These are phyloP conservation scores for Botrytis paeoniae DNA, from an alignment of 2,329 filamentous ascomycete genomes.

Conservation along the genomic window DNA sequence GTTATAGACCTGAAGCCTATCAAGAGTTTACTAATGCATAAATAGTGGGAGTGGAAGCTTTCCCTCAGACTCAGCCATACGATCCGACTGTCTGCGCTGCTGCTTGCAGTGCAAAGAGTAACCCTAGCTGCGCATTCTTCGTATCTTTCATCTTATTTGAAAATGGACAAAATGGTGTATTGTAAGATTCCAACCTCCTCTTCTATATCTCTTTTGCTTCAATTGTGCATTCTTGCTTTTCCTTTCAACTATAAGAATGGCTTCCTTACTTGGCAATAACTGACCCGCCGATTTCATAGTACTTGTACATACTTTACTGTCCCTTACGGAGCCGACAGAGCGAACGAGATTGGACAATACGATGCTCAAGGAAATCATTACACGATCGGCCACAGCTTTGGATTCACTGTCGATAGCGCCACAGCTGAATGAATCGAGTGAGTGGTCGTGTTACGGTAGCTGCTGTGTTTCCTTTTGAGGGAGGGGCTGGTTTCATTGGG, in stretches of 20 bases:
- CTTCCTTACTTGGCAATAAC: background rate
- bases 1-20: too few relatives aligned
- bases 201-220: background rate
- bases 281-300: background rate
- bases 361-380: conserved; percentile 24
- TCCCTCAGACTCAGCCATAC: conserved; percentile 35
- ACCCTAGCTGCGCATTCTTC: conserved; percentile 37
- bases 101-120: conserved; percentile 29
- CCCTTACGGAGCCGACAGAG: conserved; percentile 30
- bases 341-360: conserved; percentile 28
- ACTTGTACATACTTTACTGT: conserved; percentile 42
- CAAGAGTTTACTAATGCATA: background rate
- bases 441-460: background rate
- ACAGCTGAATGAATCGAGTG: background rate
- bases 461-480: background rate
- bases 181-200: conserved; percentile 17
- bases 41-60: conserved; percentile 32
- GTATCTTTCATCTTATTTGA: conserved; percentile 41
- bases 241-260: background rate
- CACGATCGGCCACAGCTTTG: conserved; percentile 28
- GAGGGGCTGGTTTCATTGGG: background rate
- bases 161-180: conserved; percentile 39
- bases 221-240: background rate
- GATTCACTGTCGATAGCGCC: conserved; percentile 17
- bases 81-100: conserved; percentile 37